Evolutionary conservation across 495 filamentous ascomycete genomes (phyloP).

Genomic region (Penicillium chermesinum): DNA sequence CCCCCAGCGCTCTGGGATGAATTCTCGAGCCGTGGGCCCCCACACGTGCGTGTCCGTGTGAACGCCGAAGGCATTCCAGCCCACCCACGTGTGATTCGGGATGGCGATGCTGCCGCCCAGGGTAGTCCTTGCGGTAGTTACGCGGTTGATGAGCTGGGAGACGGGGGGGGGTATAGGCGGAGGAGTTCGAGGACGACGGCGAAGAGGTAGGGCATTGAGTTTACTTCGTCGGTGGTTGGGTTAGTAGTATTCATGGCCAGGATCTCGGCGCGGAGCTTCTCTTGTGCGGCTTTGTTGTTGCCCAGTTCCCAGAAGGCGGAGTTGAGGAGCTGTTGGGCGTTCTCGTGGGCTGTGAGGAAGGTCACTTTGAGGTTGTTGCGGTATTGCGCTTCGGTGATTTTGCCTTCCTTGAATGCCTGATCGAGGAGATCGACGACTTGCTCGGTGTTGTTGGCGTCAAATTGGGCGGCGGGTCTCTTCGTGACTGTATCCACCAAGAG

Average conservation of each 20-base stretch:
- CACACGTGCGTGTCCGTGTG: slow-evolving; percentile 27
- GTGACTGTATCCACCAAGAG: slow-evolving; percentile 21
- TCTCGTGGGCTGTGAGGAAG: slow-evolving; percentile 34
- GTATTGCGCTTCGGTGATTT: slow-evolving; percentile 27
- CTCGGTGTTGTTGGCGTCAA: slow-evolving; percentile 1
- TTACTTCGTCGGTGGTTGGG: slow-evolving; percentile 18
- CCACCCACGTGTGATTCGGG: slow-evolving; percentile 28
- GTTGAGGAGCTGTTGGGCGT: slow-evolving; percentile 28
- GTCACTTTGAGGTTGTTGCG: slow-evolving; percentile 31
- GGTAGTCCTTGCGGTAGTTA: slow-evolving; percentile 2
- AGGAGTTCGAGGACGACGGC: slow-evolving; percentile 35
- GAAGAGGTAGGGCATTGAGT: slow-evolving; percentile 32
- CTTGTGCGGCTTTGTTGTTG: slow-evolving; percentile 17
- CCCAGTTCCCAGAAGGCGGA: slow-evolving; percentile 31
- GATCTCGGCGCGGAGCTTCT: slow-evolving; percentile 26
- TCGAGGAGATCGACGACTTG: slow-evolving; percentile 24
- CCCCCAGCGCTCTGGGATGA: slow-evolving; percentile 38
- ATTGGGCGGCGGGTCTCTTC: not conserved
- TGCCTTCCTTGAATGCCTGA: slow-evolving; percentile 15
- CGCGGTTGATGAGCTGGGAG: slow-evolving; percentile 32
- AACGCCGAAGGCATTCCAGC: slow-evolving; percentile 33
- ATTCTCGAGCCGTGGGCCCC: slow-evolving; percentile 25
- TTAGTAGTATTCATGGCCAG: not conserved
- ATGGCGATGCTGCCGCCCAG: slow-evolving; percentile 28
- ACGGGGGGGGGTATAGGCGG: slow-evolving; percentile 38